phyloP scores from a whole-genome alignment of 2,329 filamentous ascomycete genomes.

The Colletotrichum theobromicola region DNA sequence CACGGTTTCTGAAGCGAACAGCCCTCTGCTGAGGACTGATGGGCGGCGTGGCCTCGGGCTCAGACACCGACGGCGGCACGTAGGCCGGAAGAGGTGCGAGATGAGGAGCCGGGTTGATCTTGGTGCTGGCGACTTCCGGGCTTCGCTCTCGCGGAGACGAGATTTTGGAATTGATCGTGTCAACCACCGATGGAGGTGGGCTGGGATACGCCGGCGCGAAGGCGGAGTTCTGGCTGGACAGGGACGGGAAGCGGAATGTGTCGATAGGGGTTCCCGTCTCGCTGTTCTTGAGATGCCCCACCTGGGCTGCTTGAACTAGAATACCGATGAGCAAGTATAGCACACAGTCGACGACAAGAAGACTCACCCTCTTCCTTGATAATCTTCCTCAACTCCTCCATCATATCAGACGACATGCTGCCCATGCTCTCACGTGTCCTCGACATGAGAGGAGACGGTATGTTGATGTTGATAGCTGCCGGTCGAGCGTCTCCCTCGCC shows the following conservation, averaged over 20 bases:
- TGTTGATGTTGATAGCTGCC: background rate
- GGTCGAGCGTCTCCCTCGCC: background rate
- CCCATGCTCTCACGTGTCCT: conserved; percentile 6
- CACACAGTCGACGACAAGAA: background rate
- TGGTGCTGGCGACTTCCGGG: background rate
- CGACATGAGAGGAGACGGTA: background rate
- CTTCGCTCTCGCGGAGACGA: conserved; percentile 1
- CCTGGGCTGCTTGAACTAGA: conserved; percentile 8
- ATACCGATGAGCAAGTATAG: background rate
- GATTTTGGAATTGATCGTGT: background rate
- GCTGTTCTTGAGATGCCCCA: conserved; percentile 1
- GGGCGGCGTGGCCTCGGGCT: background rate
- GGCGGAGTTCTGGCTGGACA: background rate
- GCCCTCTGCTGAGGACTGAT: background rate
- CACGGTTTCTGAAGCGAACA: conserved; percentile 11
- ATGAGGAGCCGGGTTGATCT: background rate
- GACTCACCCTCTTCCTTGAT: conserved; percentile 25
- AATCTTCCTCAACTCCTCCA: conserved; percentile 26
- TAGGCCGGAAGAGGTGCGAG: background rate
- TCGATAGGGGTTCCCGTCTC: background rate
- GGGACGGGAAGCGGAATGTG: background rate
- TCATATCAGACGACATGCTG: conserved; percentile 18
- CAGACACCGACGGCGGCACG: background rate
- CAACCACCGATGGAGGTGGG: background rate
- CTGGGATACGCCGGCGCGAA: background rate